Conservation (phyloP, 2,329 filamentous ascomycete species). For the Sporothrix inflata region DNA sequence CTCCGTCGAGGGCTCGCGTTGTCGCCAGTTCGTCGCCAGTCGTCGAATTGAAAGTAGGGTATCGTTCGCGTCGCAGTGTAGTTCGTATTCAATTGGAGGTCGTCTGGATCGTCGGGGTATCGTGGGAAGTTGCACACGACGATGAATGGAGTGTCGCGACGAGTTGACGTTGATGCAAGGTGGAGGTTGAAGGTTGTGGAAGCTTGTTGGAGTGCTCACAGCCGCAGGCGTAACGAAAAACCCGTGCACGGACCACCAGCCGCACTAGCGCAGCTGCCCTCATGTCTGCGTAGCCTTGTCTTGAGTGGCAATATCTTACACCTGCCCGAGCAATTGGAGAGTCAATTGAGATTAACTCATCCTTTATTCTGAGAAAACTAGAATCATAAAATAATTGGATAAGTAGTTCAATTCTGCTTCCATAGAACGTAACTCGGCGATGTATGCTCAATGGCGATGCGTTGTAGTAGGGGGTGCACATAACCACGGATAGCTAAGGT, state of each 20-base stretch:
- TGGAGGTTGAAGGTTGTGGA: background rate
- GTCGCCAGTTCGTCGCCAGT: background rate
- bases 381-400: too few species aligned
- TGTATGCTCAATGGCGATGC: too few species aligned
- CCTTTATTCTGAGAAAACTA: too few species aligned
- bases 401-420: too few species aligned
- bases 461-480: too few species aligned
- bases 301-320: background rate
- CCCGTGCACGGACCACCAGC: conserved; percentile 12
- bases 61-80: background rate
- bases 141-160: background rate
- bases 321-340: too few species aligned
- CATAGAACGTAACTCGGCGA: too few species aligned
- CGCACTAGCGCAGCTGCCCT: background rate
- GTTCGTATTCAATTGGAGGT: background rate
- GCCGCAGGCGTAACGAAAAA: background rate
- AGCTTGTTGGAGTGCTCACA: background rate
- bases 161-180: background rate
- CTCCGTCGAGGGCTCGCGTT: background rate
- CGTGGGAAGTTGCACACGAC: background rate
- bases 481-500: too few species aligned
- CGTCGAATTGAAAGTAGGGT: background rate
- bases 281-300: background rate
- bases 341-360: too few species aligned
- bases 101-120: background rate